These are phyloP conservation scores for Hamigera avellanea DNA, from an alignment of 495 filamentous ascomycete genomes.

Conservation along the genomic window DNA sequence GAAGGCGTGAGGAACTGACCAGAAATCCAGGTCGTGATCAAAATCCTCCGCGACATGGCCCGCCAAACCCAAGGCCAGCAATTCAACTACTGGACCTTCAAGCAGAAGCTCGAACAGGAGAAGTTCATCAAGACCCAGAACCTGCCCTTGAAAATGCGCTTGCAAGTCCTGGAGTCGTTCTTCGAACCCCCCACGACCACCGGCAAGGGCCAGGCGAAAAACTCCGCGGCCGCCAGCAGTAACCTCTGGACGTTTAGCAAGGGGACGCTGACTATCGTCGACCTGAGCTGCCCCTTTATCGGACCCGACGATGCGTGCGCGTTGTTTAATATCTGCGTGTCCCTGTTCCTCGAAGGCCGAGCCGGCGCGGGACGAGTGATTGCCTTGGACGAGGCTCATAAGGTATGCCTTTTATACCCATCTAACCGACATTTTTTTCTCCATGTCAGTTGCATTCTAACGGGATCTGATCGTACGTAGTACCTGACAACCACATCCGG, in stretches of 20 bases:
- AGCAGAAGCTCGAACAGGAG: not conserved
- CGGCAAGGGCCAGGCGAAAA: not conserved
- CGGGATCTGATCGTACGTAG: slow-evolving; percentile 10
- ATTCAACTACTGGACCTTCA: not conserved
- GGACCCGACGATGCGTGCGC: slow-evolving; percentile 53
- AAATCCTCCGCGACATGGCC: slow-evolving; percentile 27
- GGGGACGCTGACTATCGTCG: slow-evolving; percentile 56
- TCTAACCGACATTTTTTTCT: not conserved
- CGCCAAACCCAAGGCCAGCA: slow-evolving; percentile 13
- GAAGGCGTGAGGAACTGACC: too few relatives aligned
- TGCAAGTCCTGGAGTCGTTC: slow-evolving; percentile 19
- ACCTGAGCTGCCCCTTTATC: slow-evolving; percentile 63
- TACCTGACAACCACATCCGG: slow-evolving; percentile 32
- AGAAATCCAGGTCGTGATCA: slow-evolving; percentile 12
- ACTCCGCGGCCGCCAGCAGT: not conserved
- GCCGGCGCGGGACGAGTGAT: slow-evolving; percentile 34
- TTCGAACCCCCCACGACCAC: slow-evolving; percentile 2
- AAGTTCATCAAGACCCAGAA: not conserved
- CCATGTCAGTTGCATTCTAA: not conserved
- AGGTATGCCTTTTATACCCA: slow-evolving; percentile 20
- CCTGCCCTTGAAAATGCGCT: slow-evolving; percentile 12
- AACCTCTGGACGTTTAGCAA: slow-evolving; percentile 19
- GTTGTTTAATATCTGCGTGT: slow-evolving; percentile 57
- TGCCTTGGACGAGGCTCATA: slow-evolving; percentile 49
- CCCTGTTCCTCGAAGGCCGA: slow-evolving; percentile 44